Base-by-base conservation (phyloP, 179 eudicot species). In the Silene coronaria region DNA sequence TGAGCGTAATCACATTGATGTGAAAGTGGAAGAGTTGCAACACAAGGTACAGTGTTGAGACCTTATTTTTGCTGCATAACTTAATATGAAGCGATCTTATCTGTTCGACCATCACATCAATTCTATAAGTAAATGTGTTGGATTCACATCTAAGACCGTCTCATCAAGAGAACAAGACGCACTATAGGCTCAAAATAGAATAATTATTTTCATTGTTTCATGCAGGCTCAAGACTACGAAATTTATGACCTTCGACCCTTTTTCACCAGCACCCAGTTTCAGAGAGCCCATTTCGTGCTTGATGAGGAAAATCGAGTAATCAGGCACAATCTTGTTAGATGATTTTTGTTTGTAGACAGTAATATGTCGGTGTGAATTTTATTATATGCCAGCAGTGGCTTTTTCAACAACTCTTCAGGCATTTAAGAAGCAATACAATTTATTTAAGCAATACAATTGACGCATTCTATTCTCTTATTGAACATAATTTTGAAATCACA, bases 221-320 rank as follows among this genome's bases (percentile, higher is more conserved):
- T 80, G 84, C 90, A 93, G 98, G 97, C 90, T 17, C 92, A 79
- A 67, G 94, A 89, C 72, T 90, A 88, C 74, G 97, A 89, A 38
- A 94, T 94, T 12, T 80, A 85, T 48, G 97, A 94, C 86, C 77
- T 94, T 75, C 76, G 79, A 59, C 85, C 97, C 34, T 94, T 94
- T 83, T 91, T 94, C 80, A 83, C 86, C 12, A 89, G 97, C 71
- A 67, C 78, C 53, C 90, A 88, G 62, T 94, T 94, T 78, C 74
- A 83, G 34, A 84, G 72, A 58, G 91, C 90, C 48, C 77, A 83
- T 85, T 94, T 94, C 46, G 86, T 80, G 85, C 78, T 94, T 77
- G 89, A 89, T 70, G 90, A 87, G 79, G 89, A 70, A 61, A 78
- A 86, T n/a, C 83, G 88, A 42, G 70, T 90, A n/a, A 91, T 94